These are phyloP conservation scores for Fusarium sp. DNA, from an alignment of 2,329 filamentous ascomycete species.

Conservation along the genomic window DNA sequence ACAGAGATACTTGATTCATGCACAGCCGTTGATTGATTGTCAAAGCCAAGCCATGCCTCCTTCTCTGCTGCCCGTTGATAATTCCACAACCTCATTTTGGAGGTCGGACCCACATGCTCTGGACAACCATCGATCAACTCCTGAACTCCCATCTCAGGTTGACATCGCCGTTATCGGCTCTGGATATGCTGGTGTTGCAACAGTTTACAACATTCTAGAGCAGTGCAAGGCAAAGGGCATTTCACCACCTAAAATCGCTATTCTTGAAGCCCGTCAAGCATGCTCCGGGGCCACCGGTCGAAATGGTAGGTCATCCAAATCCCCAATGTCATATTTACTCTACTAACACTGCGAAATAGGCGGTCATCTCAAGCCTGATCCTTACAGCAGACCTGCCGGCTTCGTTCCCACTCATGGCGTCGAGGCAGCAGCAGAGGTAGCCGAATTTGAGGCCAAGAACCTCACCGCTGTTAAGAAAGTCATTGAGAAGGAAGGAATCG, in stretches of 20 bases:
- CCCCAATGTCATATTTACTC: accelerated
- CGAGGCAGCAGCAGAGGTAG: neutral
- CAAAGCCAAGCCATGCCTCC: neutral
- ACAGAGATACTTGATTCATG: neutral
- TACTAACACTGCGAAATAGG: neutral
- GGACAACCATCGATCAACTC: constrained; percentile 1
- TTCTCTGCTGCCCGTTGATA: neutral
- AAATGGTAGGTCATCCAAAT: neutral
- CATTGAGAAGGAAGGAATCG: neutral
- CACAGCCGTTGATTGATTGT: neutral
- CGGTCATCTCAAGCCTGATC: neutral
- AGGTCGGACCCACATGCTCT: neutral
- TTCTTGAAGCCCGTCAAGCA: constrained; percentile 8
- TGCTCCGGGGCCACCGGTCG: constrained; percentile 7
- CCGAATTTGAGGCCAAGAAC: constrained; percentile 2
- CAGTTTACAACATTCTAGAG: constrained; percentile 1
- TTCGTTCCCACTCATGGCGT: neutral
- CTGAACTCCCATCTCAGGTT: neutral
- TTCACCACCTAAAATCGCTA: neutral
- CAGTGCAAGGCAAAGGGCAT: neutral
- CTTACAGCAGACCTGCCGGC: neutral
- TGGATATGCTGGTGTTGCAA: neutral
- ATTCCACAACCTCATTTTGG: constrained; percentile 6
- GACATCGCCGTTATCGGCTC: constrained; percentile 2
- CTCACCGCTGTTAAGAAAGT: neutral